Conservation (phyloP, 2,329 filamentous ascomycete genomes). For the Dactylellina leptospora region DNA sequence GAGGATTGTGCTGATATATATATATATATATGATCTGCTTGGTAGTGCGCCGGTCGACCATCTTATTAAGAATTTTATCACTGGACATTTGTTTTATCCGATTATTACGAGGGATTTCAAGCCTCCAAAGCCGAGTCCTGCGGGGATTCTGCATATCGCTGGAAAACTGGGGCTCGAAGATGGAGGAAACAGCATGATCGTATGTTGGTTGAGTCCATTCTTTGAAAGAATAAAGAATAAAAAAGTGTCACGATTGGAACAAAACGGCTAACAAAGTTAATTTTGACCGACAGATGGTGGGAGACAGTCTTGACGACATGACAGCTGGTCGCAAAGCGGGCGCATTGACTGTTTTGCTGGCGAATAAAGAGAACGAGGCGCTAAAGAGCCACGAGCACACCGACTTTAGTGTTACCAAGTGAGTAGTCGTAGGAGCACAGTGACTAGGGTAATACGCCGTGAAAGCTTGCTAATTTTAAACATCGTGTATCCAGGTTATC, state of each 20-base stretch:
- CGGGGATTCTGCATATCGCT: slow-evolving; percentile 87
- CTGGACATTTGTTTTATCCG: slow-evolving; percentile 73
- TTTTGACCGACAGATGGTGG: slow-evolving; percentile 67
- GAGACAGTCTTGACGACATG: slow-evolving; percentile 91
- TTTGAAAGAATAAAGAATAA: too few species aligned
- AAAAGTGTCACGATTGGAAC: too few species aligned
- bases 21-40: not conserved
- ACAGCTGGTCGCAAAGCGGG: slow-evolving; percentile 83
- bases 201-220: not conserved
- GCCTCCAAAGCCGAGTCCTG: slow-evolving; percentile 86
- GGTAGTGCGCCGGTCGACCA: slow-evolving; percentile 72
- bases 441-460: not conserved
- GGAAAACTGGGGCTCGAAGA: slow-evolving; percentile 73
- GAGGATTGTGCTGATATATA: too few species aligned
- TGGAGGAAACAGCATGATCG: slow-evolving; percentile 63
- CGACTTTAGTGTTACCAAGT: slow-evolving; percentile 72
- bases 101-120: slow-evolving; percentile 84
- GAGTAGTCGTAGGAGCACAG: slow-evolving; percentile 17
- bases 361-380: slow-evolving; percentile 80
- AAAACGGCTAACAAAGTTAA: too few species aligned
- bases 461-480: not conserved
- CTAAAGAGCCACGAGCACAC: slow-evolving; percentile 77
- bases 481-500: slow-evolving; percentile 67
- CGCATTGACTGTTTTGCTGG: slow-evolving; percentile 86
- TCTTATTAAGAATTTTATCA: slow-evolving; percentile 78